Evolutionary conservation across 208 protist species (phyloP), one percentile per base, ranked within the genome.

Genomic region (Acanthamoeba sp.): DNA sequence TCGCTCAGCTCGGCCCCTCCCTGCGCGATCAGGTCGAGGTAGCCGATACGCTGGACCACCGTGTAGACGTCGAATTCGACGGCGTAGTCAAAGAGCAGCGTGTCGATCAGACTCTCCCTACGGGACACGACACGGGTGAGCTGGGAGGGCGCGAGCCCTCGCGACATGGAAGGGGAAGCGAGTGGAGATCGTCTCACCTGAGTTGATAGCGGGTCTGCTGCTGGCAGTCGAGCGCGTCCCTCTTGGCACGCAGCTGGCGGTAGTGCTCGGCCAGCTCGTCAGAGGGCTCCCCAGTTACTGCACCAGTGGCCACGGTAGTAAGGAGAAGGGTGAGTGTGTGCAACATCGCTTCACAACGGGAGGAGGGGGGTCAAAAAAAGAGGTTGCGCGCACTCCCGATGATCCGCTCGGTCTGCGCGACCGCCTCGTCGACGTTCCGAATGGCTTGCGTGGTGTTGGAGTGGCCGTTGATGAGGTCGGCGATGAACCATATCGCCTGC

Each of bases 401-500:
- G 18, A 45, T 80, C 18, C 36, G 32, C 36, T 80, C 69, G 1
- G 16, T 24, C 6, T 27, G 36, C 2, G 22, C 69, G 40, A 80
- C 5, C 69, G 27, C 36, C 10, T 80, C 69, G 20, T 80, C 69
- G 40, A 80, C 20, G 24, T 6, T 29, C 6, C 69, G 69, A 1
- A 3, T 34, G 36, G 40, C 32, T 36, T 50, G 69, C 32, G 69
- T 80, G 12, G 36, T 3, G 69, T 80, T 80, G 32, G 32, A 34
- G 1, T 38, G 69, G 22, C 36, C 4, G 40, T 80, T 80, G 69
- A 80, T 38, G 36, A 80, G n/a, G 36, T 80, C 69, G 40, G 69
- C 48, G 36, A 80, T 80, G 40, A 89, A 64, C 82, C 42, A 62
- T 7, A 89, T 89, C 29, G 50, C 82, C 40, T 89, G 82, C 2